These are phyloP conservation scores for Vigna trinervia DNA, from an alignment of 306 rosid genomes.

Conservation along the genomic window DNA sequence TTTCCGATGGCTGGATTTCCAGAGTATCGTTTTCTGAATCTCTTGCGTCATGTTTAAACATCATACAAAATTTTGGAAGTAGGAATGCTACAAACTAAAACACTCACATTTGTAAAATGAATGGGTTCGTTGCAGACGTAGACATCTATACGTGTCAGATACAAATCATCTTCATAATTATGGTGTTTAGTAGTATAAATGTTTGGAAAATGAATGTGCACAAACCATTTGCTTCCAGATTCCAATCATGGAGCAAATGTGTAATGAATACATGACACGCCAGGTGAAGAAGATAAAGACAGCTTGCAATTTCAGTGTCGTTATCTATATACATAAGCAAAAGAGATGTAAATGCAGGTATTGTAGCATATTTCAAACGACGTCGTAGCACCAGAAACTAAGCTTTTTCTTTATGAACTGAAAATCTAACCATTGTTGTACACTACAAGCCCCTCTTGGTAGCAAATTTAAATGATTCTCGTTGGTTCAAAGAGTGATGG, in stretches of 20 bases:
- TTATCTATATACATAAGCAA: background rate
- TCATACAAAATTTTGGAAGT: no score
- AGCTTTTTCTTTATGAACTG: background rate
- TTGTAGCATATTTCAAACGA: background rate
- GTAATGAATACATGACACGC: background rate
- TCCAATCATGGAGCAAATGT: background rate
- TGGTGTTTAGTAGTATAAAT: background rate
- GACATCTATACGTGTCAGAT: no score
- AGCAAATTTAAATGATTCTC: background rate
- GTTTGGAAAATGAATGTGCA: background rate
- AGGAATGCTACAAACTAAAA: no score
- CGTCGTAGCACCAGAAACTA: background rate
- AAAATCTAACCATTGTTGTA: conserved; percentile 14
- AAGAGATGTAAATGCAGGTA: no score
- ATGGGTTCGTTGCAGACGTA: no score
- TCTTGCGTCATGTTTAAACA: background rate
- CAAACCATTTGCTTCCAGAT: conserved; percentile 8
- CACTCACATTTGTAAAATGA: no score
- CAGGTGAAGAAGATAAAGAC: background rate
- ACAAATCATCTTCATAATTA: background rate
- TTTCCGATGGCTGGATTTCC: background rate
- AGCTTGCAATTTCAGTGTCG: background rate
- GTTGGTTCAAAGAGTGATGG: conserved; percentile 1
- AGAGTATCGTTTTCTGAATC: background rate
- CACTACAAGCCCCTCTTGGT: conserved; percentile 5